Percentiles rank a stretch among this genome's conserved stretches.
Conservation (phyloP, 805 yeast genomes). For the Candida krabiensis region DNA sequence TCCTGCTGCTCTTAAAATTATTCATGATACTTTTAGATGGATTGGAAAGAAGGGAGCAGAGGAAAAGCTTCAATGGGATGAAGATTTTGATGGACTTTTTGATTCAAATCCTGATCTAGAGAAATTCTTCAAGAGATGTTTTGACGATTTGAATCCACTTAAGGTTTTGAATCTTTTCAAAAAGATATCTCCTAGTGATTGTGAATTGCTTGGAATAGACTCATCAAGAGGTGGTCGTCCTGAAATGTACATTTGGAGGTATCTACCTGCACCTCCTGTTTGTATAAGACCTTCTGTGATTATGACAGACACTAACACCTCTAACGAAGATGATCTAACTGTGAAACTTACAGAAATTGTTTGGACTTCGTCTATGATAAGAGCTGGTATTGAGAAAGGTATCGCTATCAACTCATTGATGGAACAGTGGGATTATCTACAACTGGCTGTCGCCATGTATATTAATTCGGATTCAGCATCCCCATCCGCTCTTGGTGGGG, state of each 20-base stretch:
- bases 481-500: constrained; percentile 73
- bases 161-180: constrained; percentile 85
- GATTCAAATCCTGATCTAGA: constrained; percentile 84
- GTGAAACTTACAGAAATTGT: constrained; percentile 95
- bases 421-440: constrained; percentile 99
- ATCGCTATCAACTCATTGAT: constrained; percentile 87
- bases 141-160: constrained; percentile 92
- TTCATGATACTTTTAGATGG: constrained; percentile 96
- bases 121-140: constrained; percentile 78
- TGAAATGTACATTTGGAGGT: constrained; percentile 95
- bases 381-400: constrained; percentile 95
- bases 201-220: constrained; percentile 90
- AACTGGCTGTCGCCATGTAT: constrained; percentile 94
- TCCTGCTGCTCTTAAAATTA: constrained; percentile 90
- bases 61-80: constrained; percentile 85
- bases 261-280: constrained; percentile 97
- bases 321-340: constrained; percentile 96
- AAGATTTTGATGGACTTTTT: constrained; percentile 76
- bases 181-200: constrained; percentile 81
- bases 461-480: constrained; percentile 93
- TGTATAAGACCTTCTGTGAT: constrained; percentile 96
- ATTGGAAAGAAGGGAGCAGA: constrained; percentile 85
- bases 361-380: constrained; percentile 91
- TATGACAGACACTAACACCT: constrained; percentile 85
- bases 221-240: constrained; percentile 89